Percentiles rank a stretch among this genome's conserved stretches.
phyloP scores from a whole-genome alignment of 2,329 filamentous ascomycete genomes.

The Chaetomium strumarium region DNA sequence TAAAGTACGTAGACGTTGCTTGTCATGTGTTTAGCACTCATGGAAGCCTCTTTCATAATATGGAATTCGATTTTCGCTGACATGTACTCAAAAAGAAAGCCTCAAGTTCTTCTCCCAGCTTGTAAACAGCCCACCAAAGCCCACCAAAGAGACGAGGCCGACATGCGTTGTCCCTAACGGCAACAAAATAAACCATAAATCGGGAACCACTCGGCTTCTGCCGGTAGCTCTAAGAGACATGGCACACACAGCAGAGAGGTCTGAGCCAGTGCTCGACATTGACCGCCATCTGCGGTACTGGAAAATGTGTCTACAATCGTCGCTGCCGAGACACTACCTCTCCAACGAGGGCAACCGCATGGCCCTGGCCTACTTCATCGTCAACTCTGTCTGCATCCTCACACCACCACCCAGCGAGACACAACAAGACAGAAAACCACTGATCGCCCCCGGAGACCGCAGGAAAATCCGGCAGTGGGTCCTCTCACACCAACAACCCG shows the following conservation, averaged over 20 bases:
- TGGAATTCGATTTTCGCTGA: too few relatives aligned
- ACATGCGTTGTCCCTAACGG: not conserved
- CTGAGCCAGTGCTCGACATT: conserved; percentile 44
- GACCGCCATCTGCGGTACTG: conserved; percentile 83
- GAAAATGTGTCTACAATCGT: conserved; percentile 76
- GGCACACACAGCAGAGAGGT: conserved; percentile 11
- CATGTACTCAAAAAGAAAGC: too few relatives aligned
- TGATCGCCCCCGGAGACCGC: conserved; percentile 43
- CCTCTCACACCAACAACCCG: conserved; percentile 75
- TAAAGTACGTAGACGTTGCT: too few relatives aligned
- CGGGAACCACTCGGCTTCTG: not conserved
- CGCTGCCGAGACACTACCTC: conserved; percentile 78
- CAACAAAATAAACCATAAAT: not conserved
- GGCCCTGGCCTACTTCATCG: conserved; percentile 81
- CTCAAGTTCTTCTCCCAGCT: too few relatives aligned
- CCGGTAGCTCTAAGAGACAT: conserved; percentile 10
- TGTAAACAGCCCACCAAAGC: too few relatives aligned
- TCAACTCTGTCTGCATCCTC: conserved; percentile 80
- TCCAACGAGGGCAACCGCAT: conserved; percentile 86
- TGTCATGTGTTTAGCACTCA: too few relatives aligned
- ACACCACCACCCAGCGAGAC: conserved; percentile 34
- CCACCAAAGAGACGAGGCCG: not conserved
- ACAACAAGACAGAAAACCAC: conserved; percentile 20
- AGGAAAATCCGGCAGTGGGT: conserved; percentile 63
- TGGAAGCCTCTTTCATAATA: too few relatives aligned